Percentiles rank a stretch among this genome's conserved stretches.
Evolutionary conservation across 805 yeast genomes (phyloP).

Genomic region (Kodamaea kakaduensis): DNA sequence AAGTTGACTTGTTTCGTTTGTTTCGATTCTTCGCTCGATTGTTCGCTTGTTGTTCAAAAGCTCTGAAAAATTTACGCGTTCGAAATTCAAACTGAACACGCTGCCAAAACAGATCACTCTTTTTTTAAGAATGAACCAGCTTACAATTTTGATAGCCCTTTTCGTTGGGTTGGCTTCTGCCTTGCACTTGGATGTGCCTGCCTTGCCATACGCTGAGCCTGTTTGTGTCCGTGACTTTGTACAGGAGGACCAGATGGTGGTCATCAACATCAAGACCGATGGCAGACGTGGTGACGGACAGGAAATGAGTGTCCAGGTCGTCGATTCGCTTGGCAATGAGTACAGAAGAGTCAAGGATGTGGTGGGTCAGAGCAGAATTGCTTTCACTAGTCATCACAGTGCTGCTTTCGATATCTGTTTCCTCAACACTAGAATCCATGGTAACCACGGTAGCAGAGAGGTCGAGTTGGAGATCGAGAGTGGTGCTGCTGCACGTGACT

Average conservation of each 20-base stretch:
- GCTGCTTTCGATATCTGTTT: conserved; percentile 92
- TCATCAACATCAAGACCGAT: conserved; percentile 69
- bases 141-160: conserved; percentile 15
- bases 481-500: conserved; percentile 96
- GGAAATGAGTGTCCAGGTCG: conserved; percentile 58
- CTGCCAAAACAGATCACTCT: conserved; percentile 8
- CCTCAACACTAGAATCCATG: conserved; percentile 47
- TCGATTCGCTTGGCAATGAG: conserved; percentile 82
- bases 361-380: conserved; percentile 66
- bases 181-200: conserved; percentile 52
- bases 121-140: conserved; percentile 9
- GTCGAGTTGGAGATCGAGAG: conserved; percentile 89
- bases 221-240: conserved; percentile 93
- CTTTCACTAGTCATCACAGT: conserved; percentile 78
- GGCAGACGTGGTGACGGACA: conserved; percentile 90
- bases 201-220: conserved; percentile 47
- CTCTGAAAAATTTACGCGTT: conserved; percentile 7
- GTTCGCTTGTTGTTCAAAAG: not conserved
- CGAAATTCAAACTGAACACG: conserved; percentile 15
- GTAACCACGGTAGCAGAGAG: conserved; percentile 45
- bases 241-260: conserved; percentile 78
- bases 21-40: too few species aligned
- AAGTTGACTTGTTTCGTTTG: too few species aligned
- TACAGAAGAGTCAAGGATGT: conserved; percentile 71
- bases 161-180: conserved; percentile 29